Evolutionary conservation across 768 basidiomycete species (phyloP).

Genomic region (Amanita fuliginea): DNA sequence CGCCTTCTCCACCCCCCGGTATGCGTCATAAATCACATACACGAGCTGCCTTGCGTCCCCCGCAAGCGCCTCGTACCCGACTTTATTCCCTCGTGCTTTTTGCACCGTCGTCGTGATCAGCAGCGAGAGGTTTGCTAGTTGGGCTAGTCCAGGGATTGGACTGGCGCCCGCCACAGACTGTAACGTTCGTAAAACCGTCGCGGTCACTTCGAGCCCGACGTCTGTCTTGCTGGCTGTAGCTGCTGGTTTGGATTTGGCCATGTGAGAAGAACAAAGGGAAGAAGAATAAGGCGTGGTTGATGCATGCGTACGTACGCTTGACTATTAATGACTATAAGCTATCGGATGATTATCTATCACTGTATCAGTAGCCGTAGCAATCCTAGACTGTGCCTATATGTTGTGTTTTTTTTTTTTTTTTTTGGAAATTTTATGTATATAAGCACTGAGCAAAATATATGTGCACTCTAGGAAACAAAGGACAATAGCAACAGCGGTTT

Average conservation of each 20-base stretch:
- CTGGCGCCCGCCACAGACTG: background rate
- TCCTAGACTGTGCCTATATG: too few relatives aligned
- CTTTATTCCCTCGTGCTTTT: background rate
- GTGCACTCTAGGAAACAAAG: too few relatives aligned
- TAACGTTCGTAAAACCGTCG: background rate
- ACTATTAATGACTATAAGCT: too few relatives aligned
- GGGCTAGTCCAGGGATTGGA: background rate
- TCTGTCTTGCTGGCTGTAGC: background rate
- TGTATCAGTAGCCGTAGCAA: too few relatives aligned
- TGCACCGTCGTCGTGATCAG: background rate
- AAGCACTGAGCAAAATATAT: too few relatives aligned
- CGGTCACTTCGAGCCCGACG: background rate
- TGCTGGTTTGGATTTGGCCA: background rate
- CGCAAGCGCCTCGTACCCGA: background rate
- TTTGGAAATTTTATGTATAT: too few relatives aligned
- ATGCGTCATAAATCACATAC: background rate
- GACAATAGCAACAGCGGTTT: too few relatives aligned
- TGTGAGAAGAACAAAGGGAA: background rate
- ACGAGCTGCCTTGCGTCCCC: background rate
- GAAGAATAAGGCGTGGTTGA: too few relatives aligned
- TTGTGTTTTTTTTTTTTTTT: too few relatives aligned
- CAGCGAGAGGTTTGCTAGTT: background rate
- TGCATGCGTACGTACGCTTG: too few relatives aligned
- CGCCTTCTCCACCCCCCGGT: background rate
- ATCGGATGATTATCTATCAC: too few relatives aligned